phyloP scores from a whole-genome alignment of 1,284 basidiomycete genomes.

The Ganoderma leucocontextum region DNA sequence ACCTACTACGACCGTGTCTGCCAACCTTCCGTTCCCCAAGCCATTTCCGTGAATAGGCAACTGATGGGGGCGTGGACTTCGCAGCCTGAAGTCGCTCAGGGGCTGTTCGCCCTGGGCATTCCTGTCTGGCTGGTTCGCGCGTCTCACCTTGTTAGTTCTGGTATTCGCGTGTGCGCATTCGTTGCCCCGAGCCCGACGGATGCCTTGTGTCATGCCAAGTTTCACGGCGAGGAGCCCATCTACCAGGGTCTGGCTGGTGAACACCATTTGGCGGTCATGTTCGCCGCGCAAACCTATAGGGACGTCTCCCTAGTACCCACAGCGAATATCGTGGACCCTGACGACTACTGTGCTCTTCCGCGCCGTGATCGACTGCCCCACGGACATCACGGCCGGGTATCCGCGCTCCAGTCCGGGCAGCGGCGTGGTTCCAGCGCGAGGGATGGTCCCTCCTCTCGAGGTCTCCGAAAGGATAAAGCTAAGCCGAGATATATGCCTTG shows the following conservation, averaged over 20 bases:
- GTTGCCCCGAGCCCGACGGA: background rate
- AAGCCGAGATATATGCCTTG: background rate
- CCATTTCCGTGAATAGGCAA: background rate
- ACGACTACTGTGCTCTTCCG: background rate
- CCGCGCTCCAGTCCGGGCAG: too few species aligned
- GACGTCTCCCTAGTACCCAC: background rate
- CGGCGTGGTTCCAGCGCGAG: too few species aligned
- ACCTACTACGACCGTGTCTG: background rate
- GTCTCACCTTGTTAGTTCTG: background rate
- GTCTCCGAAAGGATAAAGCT: too few species aligned
- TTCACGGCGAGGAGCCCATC: background rate
- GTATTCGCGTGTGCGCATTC: background rate
- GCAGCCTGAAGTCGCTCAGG: background rate
- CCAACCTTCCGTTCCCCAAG: too few species aligned
- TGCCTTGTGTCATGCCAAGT: background rate
- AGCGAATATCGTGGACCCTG: background rate
- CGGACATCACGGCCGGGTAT: too few species aligned
- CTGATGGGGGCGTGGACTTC: constrained; percentile 6
- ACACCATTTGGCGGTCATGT: background rate
- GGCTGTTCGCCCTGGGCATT: background rate
- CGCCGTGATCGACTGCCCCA: background rate
- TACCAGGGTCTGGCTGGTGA: background rate
- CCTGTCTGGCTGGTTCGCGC: constrained; percentile 15
- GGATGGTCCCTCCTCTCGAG: too few species aligned
- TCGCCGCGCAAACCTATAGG: background rate